Evolutionary conservation across 1,284 basidiomycete species (phyloP).

Genomic region (Rhodotorula sp.): DNA sequence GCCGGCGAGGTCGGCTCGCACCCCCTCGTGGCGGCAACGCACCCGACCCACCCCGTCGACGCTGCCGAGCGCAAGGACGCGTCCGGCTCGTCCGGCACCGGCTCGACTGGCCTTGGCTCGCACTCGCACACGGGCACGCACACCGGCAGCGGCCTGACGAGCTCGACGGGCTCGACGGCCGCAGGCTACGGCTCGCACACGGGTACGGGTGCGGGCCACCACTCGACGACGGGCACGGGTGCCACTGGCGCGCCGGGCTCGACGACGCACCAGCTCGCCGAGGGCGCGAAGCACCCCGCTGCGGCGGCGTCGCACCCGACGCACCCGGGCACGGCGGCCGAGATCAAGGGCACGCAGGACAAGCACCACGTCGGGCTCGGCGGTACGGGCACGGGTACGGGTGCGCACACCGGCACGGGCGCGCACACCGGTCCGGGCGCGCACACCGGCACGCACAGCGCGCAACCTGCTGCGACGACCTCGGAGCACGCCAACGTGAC

Average conservation of each 20-base stretch:
- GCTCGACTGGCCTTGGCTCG: too few relatives aligned
- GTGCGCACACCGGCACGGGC: background rate
- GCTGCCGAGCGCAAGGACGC: slow-evolving; percentile 2
- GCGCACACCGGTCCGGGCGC: background rate
- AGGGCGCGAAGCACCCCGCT: background rate
- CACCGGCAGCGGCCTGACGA: background rate
- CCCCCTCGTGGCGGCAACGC: slow-evolving; percentile 2
- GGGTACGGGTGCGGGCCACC: too few relatives aligned
- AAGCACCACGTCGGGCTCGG: background rate
- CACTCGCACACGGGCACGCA: background rate
- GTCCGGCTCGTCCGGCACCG: background rate
- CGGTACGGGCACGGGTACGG: background rate
- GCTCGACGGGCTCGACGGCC: background rate
- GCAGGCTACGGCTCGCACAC: too few relatives aligned
- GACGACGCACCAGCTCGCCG: background rate
- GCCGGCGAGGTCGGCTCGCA: background rate
- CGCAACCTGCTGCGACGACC: background rate
- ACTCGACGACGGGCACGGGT: too few relatives aligned
- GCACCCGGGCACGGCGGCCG: background rate
- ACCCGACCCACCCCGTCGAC: slow-evolving; percentile 1
- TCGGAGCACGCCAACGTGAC: background rate
- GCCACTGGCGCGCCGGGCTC: background rate
- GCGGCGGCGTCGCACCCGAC: slow-evolving; percentile 5
- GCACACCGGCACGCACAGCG: background rate
- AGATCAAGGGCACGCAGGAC: background rate